Base-by-base conservation (phyloP, 2,329 filamentous ascomycete species). In the Trichoderma aggressivum region DNA sequence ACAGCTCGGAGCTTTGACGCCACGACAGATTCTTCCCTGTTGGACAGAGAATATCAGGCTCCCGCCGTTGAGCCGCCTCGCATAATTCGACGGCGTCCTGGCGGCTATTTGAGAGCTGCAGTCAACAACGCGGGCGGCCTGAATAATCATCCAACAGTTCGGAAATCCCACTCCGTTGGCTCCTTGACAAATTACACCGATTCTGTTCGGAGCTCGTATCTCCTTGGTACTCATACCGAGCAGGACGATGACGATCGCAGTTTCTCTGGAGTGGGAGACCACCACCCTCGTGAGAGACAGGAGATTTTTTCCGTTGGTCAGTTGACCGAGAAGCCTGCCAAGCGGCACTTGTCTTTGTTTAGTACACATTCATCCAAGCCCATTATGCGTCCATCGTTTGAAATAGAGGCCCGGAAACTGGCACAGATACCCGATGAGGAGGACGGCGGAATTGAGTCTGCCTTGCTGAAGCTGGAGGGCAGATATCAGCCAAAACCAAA, bases 401-500 rank as follows among this genome's bases (percentile, higher is more conserved):
- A 98, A 80, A 91, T 88, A 3, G 94, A 97, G 76, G 93, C 97
- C 1, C 90, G 94, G 72, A 93, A 93, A 75, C 88, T 99, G 68
- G 93, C 94, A 2, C 90, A 92, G 70, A 93, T 98, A 30, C 94
- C 95, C 0, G 94, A 98, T 77, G 93, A 84, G 18, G 87, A 90
- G 72, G 93, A 97, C 77, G 94, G 94, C 7, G 95, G 95, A 14
- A 90, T 98, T 30, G 96, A 98, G 78, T 94, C 94, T n/a, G 93
- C 96, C 0, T 81, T 99, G 64, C 82, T 94, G 75, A 99, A 98
- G 77, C 86, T 99, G 0, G 96, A 99, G 82, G 96, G 96, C 11
- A 95, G 89, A 75, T 96, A 91, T 75, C 87, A 91, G 78, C 90
- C 86, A 75, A 88, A 80, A 75, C 73, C 59, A 24, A 70, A 43